A percentile compares a stretch with the other conserved stretches of the same genome.
Evolutionary conservation across 2,329 filamentous ascomycete species (phyloP).

Genomic region (Gnomoniopsis sp.): DNA sequence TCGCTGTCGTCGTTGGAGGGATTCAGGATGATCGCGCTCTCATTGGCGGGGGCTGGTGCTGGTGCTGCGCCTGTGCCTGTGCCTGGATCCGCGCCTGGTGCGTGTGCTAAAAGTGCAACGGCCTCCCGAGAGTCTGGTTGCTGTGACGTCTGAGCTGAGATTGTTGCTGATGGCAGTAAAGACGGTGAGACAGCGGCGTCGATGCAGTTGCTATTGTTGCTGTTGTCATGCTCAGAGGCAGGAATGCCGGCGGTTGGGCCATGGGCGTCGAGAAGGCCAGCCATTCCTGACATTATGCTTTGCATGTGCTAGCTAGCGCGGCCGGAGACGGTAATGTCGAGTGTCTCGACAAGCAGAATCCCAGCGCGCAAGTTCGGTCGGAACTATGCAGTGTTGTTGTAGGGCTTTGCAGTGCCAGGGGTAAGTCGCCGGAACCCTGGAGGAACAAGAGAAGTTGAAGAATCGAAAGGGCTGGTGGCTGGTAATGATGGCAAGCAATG

Average conservation of each 20-base stretch:
- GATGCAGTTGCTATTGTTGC: not conserved
- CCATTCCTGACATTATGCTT: not conserved
- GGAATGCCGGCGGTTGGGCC: not conserved
- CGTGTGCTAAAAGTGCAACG: not conserved
- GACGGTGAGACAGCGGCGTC: not conserved
- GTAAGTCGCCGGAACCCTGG: not conserved
- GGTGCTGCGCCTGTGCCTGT: not conserved
- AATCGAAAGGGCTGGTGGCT: not conserved
- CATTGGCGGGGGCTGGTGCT: not conserved
- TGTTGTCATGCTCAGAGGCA: not conserved
- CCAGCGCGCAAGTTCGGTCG: not conserved
- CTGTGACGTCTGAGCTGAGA: not conserved
- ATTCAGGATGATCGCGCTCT: slow-evolving; percentile 27
- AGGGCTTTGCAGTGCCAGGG: not conserved
- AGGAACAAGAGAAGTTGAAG: not conserved
- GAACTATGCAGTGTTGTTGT: not conserved
- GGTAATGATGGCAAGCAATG: not conserved
- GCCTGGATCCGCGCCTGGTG: not conserved
- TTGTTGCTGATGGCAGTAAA: not conserved
- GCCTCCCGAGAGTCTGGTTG: no score
- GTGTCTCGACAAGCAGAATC: not conserved
- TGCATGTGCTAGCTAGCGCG: not conserved
- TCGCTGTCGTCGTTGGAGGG: slow-evolving; percentile 41
- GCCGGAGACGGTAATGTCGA: no score
- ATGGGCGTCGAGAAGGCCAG: not conserved